Evolutionary conservation across 768 basidiomycete genomes (phyloP), one percentile per base, ranked within the genome.

Genomic region (Baorangia bicolor): DNA sequence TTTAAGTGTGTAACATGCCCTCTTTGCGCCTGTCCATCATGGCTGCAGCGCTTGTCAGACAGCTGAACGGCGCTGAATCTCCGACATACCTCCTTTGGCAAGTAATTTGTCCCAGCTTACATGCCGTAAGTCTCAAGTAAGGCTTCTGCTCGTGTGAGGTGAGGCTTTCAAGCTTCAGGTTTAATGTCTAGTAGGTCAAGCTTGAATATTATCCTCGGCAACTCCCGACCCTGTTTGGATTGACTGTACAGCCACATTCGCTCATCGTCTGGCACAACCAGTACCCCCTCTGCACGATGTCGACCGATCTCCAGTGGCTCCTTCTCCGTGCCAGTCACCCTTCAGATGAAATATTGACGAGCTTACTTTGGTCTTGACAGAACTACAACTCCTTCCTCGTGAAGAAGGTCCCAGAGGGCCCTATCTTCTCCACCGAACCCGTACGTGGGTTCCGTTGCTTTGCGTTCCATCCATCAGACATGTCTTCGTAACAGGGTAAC

Each of bases 271-370:
- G 25, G 56, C 38, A 50, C 59, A 55, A 56, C 56, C 49, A 58
- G 43, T 58, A 56, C 60, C 6, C 42, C 46, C 41, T 33, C 52
- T 53, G 56, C 77, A 84, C 75, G 71, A 93, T 93, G 91, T 92
- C 91, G 68, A 70, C 77, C 79, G 92, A 95, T 74, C 90, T 96
- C 74, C 83, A 94, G 78, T 96, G 94, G 94, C 87, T 94, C 72
- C 87, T 96, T 59, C 75, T 92, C 73, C 90, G 90, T 70, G 90
- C 92, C 69, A 69, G n/a, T 46, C 23, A 8, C 13, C 16, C 37
- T 7, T 23, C 38, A 6, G n/a, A 56, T 2, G 3, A 23, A 5
- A 7, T 11, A 0, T 33, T 64, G 35, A 64, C 37, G 20, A 18
- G 0, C 34, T 55, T 5, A 35, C 13, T 16, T 35, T 18, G 43